Evolutionary conservation across 1,284 basidiomycete genomes (phyloP).

Genomic region (Coriolopsis trogii): DNA sequence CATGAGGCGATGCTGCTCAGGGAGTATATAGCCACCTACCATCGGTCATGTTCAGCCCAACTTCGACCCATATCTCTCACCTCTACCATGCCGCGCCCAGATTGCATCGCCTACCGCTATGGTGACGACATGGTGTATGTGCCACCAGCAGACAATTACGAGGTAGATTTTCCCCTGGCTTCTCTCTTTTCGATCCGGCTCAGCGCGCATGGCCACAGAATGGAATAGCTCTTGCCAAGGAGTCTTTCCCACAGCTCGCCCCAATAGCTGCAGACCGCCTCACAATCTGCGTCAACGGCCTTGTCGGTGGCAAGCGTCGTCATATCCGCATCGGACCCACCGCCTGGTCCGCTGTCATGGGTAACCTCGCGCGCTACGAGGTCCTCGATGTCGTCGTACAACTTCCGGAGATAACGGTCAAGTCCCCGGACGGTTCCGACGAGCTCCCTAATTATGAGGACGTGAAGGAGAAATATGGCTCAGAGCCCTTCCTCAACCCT

Average conservation of each 20-base stretch:
- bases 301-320: constrained; percentile 35
- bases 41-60: no score
- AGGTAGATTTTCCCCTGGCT: constrained; percentile 37
- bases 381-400: constrained; percentile 51
- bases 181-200: neutral
- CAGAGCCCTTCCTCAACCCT: constrained; percentile 8
- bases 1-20: no score
- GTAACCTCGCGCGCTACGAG: constrained; percentile 52
- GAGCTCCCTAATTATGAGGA: constrained; percentile 17
- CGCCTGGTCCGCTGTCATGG: constrained; percentile 55
- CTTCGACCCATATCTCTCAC: no score
- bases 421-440: neutral
- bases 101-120: constrained; percentile 56
- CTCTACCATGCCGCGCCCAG: constrained; percentile 3
- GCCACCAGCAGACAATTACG: constrained; percentile 46
- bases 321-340: constrained; percentile 54
- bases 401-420: constrained; percentile 18
- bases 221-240: constrained; percentile 53
- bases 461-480: constrained; percentile 5
- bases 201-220: constrained; percentile 41
- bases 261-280: constrained; percentile 44
- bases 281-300: constrained; percentile 45
- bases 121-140: constrained; percentile 55
- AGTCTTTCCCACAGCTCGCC: constrained; percentile 50
- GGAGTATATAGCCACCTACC: no score